Evolutionary conservation across 2,329 filamentous ascomycete genomes (phyloP), one percentile per base, ranked within the genome.

Genomic region (Hymenoscyphus linearis): DNA sequence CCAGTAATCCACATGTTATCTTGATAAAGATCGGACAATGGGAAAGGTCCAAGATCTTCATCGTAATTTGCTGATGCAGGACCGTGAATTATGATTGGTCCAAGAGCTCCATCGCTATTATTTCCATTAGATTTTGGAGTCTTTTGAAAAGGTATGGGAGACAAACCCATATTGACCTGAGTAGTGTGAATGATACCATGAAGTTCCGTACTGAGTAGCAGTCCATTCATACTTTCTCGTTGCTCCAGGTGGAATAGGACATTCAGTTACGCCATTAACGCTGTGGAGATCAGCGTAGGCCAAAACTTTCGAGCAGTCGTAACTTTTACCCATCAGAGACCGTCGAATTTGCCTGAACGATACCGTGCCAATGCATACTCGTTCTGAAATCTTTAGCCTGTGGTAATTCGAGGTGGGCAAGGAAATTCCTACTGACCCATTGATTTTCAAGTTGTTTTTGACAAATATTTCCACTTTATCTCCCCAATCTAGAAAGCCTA

Each of bases 121-220:
- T 22, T 10, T 27, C 9, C 13, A n/a, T 36, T 40, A 56, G 18
- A 36, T 36, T 55, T 55, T n/a, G 27, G 10, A n/a, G 18, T 2
- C 6, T 4, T 2, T 40, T 27, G 0, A 14, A 13, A 14, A n/a
- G 14, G 6, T 5, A 53, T n/a, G n/a, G n/a, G 26, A 26, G n/a
- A 56, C 3, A 37, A 22, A 25, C 22, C 44, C 75, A 27, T 67
- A 68, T 59, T 64, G 76, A 12, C 71, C 67, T 7, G 75, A 74
- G 66, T 82, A 82, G 67, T 87, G 85, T 2, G 79, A 82, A 70
- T 87, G 85, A 60, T 86, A 86, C 82, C 82, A 86, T 2, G 76
- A 76, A 0, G 79, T 75, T 4, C 84, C 81, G 70, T 83, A 65
- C 36, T 66, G 65, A 10, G 64, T 65, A 35, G 66, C 66, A 55